Percentiles rank a stretch among this genome's conserved stretches.
These are phyloP conservation scores for Talaromyces sp. DNA, from an alignment of 2,329 filamentous ascomycete species.

Conservation along the genomic window DNA sequence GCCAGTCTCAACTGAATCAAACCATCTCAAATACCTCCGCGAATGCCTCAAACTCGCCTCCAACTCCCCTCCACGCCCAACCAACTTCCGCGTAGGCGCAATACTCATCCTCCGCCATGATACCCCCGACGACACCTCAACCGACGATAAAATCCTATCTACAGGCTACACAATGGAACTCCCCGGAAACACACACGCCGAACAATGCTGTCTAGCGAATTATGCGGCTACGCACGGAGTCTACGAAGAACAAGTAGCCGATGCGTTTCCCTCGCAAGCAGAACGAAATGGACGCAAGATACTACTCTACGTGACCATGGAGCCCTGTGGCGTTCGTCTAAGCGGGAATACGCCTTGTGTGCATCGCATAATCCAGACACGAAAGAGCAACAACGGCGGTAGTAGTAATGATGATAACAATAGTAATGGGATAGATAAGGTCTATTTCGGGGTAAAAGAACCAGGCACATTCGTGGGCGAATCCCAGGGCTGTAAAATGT, in stretches of 20 bases:
- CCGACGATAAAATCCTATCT: conserved; percentile 55
- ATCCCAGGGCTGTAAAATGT: conserved; percentile 66
- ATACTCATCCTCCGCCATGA: conserved; percentile 56
- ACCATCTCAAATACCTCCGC: conserved; percentile 54
- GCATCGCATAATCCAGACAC: conserved; percentile 63
- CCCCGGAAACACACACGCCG: conserved; percentile 89
- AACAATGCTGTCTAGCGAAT: conserved; percentile 86
- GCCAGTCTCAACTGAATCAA: conserved; percentile 19
- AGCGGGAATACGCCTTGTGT: conserved; percentile 55
- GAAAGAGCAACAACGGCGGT: conserved; percentile 41
- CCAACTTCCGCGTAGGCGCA: conserved; percentile 93
- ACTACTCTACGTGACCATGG: conserved; percentile 87
- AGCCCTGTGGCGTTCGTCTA: conserved; percentile 44
- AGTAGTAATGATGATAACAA: conserved; percentile 44
- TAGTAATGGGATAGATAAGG: conserved; percentile 59
- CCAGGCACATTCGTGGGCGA: conserved; percentile 83
- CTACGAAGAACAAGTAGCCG: conserved; percentile 30
- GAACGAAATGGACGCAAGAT: conserved; percentile 30
- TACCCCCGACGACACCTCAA: conserved; percentile 18
- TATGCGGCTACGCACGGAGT: conserved; percentile 34
- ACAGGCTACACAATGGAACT: conserved; percentile 90
- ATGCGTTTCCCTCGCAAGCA: conserved; percentile 36
- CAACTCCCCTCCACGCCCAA: conserved; percentile 76
- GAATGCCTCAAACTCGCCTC: conserved; percentile 70
- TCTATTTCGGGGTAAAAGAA: conserved; percentile 84